Evolutionary conservation across 768 basidiomycete species (phyloP).

Genomic region (Harrya chromipes): DNA sequence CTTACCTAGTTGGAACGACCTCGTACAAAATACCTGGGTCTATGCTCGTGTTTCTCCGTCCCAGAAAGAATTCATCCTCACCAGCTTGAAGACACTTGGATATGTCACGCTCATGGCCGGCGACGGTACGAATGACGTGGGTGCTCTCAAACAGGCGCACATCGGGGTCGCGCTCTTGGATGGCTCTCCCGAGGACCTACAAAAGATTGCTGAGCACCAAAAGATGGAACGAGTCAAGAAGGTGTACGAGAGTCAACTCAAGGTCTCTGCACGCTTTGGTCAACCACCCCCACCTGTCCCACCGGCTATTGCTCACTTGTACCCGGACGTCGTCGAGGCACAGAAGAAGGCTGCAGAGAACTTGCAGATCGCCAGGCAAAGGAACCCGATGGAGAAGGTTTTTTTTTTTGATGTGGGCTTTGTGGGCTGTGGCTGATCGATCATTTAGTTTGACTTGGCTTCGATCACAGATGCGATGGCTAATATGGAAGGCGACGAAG

Average conservation of each 20-base stretch:
- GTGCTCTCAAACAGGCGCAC: conserved; percentile 96
- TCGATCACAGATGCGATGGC: conserved; percentile 83
- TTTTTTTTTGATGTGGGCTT: conserved; percentile 12
- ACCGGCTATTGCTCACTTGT: conserved; percentile 77
- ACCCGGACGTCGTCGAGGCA: conserved; percentile 88
- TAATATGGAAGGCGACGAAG: conserved; percentile 92
- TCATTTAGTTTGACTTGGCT: conserved; percentile 66
- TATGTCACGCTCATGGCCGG: conserved; percentile 97
- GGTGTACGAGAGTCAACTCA: conserved; percentile 95
- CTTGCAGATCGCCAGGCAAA: conserved; percentile 61
- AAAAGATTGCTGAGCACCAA: conserved; percentile 92
- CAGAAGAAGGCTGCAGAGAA: conserved; percentile 78
- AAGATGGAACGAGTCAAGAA: conserved; percentile 89
- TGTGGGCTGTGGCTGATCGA: conserved; percentile 5
- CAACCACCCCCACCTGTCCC: conserved; percentile 95
- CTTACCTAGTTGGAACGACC: conserved; percentile 67
- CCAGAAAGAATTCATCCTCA: conserved; percentile 95
- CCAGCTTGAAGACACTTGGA: conserved; percentile 83
- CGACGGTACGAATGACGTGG: conserved; percentile 98
- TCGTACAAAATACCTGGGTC: conserved; percentile 96
- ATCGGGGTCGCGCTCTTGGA: conserved; percentile 93
- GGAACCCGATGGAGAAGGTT: conserved; percentile 91
- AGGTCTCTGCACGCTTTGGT: conserved; percentile 84
- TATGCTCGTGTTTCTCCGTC: conserved; percentile 96
- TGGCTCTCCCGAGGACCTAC: conserved; percentile 86